A percentile compares a stretch with the other conserved stretches of the same genome.
These are phyloP conservation scores for Trichoderma guizhouense DNA, from an alignment of 2,329 filamentous ascomycete species.

Conservation along the genomic window DNA sequence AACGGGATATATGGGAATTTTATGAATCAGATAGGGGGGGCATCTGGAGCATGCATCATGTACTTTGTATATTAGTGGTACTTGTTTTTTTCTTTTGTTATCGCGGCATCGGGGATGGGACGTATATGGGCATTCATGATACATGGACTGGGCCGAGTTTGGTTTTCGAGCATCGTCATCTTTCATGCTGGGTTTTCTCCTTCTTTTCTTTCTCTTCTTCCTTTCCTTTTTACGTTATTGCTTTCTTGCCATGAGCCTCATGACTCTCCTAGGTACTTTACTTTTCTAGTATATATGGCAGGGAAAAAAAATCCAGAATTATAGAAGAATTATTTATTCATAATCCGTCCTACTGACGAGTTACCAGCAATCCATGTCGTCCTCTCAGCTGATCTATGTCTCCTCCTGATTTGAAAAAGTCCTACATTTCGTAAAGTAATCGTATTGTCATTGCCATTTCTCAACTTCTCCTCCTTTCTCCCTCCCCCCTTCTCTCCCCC, in stretches of 20 bases:
- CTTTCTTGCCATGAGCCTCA: not conserved
- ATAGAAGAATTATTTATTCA: conserved; percentile 7
- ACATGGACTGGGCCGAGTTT: not conserved
- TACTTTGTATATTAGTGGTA: conserved; percentile 4
- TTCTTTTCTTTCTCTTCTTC: not conserved
- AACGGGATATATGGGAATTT: not conserved
- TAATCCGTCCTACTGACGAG: not conserved
- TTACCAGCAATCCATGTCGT: not conserved
- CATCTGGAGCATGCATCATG: not conserved
- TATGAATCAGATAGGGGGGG: not conserved
- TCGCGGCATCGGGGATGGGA: not conserved
- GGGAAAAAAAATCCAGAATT: not conserved
- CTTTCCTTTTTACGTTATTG: not conserved
- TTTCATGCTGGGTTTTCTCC: not conserved
- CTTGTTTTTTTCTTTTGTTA: not conserved
- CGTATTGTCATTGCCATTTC: not conserved
- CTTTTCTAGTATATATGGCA: not conserved
- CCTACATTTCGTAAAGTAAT: conserved; percentile 6
- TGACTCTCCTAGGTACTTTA: not conserved
- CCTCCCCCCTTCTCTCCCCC: not conserved
- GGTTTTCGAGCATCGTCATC: not conserved
- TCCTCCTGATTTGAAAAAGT: not conserved
- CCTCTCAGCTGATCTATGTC: not conserved
- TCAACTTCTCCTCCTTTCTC: not conserved
- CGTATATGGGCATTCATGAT: not conserved